These are phyloP conservation scores for Fistulina hepatica DNA, from an alignment of 1,284 basidiomycete genomes.

Conservation along the genomic window DNA sequence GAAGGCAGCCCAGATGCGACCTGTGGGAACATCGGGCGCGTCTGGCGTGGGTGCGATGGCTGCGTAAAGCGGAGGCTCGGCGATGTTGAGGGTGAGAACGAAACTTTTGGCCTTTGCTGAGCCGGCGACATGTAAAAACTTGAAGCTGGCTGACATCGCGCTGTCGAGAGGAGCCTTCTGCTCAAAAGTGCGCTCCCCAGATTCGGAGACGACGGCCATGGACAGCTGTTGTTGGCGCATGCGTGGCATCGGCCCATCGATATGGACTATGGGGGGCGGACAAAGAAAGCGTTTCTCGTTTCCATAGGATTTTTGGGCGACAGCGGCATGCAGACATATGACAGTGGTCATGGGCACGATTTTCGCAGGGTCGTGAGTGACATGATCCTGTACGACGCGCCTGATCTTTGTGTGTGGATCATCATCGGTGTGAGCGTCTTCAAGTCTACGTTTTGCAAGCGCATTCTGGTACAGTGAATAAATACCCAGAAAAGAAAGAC, in stretches of 20 bases:
- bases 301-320: conserved; percentile 87
- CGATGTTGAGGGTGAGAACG: conserved; percentile 73
- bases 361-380: conserved; percentile 58
- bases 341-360: conserved; percentile 82
- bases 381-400: conserved; percentile 68
- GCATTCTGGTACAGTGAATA: too few species aligned
- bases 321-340: conserved; percentile 78
- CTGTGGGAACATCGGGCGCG: conserved; percentile 38
- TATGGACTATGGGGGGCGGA: conserved; percentile 80
- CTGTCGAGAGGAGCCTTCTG: conserved; percentile 72
- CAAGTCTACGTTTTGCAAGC: conserved; percentile 75
- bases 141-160: conserved; percentile 79
- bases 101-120: conserved; percentile 86
- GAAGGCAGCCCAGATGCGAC: conserved; percentile 82
- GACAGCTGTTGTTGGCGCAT: conserved; percentile 71
- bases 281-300: conserved; percentile 87
- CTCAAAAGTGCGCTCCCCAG: conserved; percentile 70
- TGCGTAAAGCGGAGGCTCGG: conserved; percentile 50
- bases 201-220: conserved; percentile 80
- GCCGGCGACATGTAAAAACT: conserved; percentile 81
- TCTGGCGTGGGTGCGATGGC: conserved; percentile 31
- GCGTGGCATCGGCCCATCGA: conserved; percentile 75
- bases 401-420: conserved; percentile 71
- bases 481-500: too few species aligned
- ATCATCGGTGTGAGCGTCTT: conserved; percentile 45